Percentiles rank a stretch among this genome's conserved stretches.
These are phyloP conservation scores for Saposhnikovia divaricata DNA, from an alignment of 129 eudicot genomes.

Conservation along the genomic window DNA sequence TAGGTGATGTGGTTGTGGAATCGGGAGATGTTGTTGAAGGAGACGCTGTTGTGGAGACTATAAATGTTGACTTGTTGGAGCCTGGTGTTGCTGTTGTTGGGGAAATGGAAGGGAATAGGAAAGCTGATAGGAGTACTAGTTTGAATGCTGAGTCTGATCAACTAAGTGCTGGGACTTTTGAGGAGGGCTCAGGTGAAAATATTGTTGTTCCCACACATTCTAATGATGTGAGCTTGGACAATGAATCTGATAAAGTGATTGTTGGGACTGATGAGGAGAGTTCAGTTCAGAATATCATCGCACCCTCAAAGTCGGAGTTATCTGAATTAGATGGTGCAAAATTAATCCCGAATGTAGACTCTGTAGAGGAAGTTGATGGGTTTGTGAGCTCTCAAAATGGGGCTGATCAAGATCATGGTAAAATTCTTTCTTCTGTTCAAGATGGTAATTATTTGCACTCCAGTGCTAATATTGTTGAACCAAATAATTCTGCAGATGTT, in stretches of 20 bases:
- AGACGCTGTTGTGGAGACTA: slow-evolving; percentile 20
- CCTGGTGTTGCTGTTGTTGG: slow-evolving; percentile 18
- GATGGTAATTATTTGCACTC: neutral
- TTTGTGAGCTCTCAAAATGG: neutral
- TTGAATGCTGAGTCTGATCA: neutral
- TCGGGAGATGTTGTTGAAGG: slow-evolving; percentile 13
- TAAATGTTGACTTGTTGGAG: slow-evolving; percentile 11
- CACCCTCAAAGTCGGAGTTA: slow-evolving; percentile 12
- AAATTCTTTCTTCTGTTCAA: slow-evolving; percentile 1
- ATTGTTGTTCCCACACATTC: neutral
- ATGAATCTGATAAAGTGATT: neutral
- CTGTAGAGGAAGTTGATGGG: slow-evolving; percentile 28
- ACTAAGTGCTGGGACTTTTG: neutral
- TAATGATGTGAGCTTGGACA: neutral
- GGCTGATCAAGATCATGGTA: slow-evolving; percentile 9
- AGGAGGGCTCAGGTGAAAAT: slow-evolving; percentile 1
- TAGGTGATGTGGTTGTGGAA: slow-evolving; percentile 16
- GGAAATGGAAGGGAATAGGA: slow-evolving; percentile 20
- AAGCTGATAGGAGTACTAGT: slow-evolving; percentile 24
- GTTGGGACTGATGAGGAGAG: neutral
- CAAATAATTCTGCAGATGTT: slow-evolving; percentile 15
- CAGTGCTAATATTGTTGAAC: slow-evolving; percentile 12
- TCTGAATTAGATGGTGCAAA: slow-evolving; percentile 24
- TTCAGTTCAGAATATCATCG: neutral
- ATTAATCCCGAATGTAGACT: slow-evolving; percentile 31